phyloP scores from a whole-genome alignment of 306 rosid species.

The Argentina anserina region DNA sequence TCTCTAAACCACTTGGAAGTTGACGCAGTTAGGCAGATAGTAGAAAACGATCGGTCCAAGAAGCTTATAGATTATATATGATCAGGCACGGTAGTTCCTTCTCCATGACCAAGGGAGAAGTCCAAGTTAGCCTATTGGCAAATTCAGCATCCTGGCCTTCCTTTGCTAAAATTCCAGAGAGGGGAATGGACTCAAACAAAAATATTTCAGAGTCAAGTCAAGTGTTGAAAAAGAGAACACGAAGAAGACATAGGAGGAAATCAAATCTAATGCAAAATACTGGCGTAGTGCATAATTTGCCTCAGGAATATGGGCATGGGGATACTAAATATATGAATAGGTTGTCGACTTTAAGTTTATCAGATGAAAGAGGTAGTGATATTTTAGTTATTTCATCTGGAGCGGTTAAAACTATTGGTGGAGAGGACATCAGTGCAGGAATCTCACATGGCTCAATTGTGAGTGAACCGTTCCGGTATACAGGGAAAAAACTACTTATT shows the following conservation, averaged over 20 bases:
- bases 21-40: background rate
- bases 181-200: slow-evolving; percentile 13
- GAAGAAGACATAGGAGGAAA: slow-evolving; percentile 20
- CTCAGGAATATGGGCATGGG: slow-evolving; percentile 20
- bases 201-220: slow-evolving; percentile 8
- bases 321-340: slow-evolving; percentile 16
- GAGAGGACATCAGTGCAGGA: slow-evolving; percentile 23
- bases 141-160: slow-evolving; percentile 19
- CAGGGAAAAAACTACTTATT: slow-evolving; percentile 69
- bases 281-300: slow-evolving; percentile 18
- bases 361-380: slow-evolving; percentile 16
- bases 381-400: slow-evolving; percentile 15
- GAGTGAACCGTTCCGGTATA: slow-evolving; percentile 17
- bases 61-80: slow-evolving; percentile 7
- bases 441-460: slow-evolving; percentile 27
- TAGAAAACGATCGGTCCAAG: slow-evolving; percentile 11
- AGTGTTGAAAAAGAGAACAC: slow-evolving; percentile 20
- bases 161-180: slow-evolving; percentile 11
- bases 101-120: slow-evolving; percentile 23
- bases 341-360: slow-evolving; percentile 18
- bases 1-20: slow-evolving; percentile 9
- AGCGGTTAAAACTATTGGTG: slow-evolving; percentile 12
- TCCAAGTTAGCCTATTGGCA: slow-evolving; percentile 14
- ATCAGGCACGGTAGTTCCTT: slow-evolving; percentile 18
- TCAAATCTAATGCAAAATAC: slow-evolving; percentile 7